Conservation (phyloP, 371 early-diverging fungal genomes). For the Batrachochytrium dendrobatidis region DNA sequence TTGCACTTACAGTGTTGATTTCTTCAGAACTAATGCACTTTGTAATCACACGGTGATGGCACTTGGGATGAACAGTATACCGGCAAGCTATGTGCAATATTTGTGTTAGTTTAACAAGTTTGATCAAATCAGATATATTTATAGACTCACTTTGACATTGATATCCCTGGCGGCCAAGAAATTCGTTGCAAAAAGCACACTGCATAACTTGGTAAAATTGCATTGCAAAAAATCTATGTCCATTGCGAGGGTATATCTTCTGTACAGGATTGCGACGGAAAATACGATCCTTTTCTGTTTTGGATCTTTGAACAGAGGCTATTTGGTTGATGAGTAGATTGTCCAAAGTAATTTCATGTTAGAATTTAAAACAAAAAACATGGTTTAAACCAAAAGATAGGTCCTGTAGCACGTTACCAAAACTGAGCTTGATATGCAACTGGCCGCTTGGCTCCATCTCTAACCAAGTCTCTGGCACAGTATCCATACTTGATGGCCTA, state of each 20-base stretch:
- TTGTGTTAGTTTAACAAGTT: too few species aligned
- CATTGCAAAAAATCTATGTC: slow-evolving; percentile 38
- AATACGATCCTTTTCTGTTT: slow-evolving; percentile 14
- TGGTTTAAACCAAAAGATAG: background rate
- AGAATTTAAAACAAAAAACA: background rate
- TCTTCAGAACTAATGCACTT: slow-evolving; percentile 40
- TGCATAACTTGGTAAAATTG: slow-evolving; percentile 36
- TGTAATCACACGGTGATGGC: slow-evolving; percentile 43
- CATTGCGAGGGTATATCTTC: slow-evolving; percentile 37
- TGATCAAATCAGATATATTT: background rate
- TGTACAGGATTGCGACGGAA: slow-evolving; percentile 40
- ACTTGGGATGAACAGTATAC: slow-evolving; percentile 47
- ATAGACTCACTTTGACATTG: slow-evolving; percentile 27
- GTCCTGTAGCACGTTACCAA: slow-evolving; percentile 19
- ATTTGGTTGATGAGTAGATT: background rate
- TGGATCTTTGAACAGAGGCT: background rate
- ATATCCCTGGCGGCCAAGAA: slow-evolving; percentile 33
- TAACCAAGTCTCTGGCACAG: slow-evolving; percentile 37
- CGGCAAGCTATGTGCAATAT: slow-evolving; percentile 39
- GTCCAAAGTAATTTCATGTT: background rate
- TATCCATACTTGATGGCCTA: slow-evolving; percentile 17
- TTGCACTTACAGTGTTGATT: too few species aligned
- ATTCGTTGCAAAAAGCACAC: slow-evolving; percentile 44
- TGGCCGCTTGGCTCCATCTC: slow-evolving; percentile 49
- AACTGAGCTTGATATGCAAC: slow-evolving; percentile 28